Evolutionary conservation across 768 basidiomycete genomes (phyloP).

Genomic region (Clavulina sp.): DNA sequence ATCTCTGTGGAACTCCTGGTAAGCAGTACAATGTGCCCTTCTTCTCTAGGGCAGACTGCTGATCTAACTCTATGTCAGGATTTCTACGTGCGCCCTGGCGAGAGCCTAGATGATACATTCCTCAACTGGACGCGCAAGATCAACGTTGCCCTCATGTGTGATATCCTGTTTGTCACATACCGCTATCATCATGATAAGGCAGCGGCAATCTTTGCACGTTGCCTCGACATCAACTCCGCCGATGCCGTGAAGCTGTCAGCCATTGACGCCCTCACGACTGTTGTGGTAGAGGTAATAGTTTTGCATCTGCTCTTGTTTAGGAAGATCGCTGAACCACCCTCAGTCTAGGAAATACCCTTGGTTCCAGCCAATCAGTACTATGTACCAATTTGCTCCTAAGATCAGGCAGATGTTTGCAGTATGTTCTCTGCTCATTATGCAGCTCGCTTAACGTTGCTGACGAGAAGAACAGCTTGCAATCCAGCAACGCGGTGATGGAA

Average conservation of each 20-base stretch:
- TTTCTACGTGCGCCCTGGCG: no score
- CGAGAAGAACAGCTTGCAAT: not conserved
- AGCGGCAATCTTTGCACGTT: constrained; percentile 40
- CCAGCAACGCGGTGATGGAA: not conserved
- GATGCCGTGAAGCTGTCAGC: constrained; percentile 67
- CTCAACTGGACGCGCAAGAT: no score
- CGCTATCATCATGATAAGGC: constrained; percentile 52
- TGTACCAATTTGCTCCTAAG: not conserved
- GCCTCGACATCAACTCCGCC: constrained; percentile 59
- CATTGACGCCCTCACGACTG: constrained; percentile 51
- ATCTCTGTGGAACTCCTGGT: constrained; percentile 71
- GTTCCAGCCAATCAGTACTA: not conserved
- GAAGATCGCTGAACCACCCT: not conserved
- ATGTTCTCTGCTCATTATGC: not conserved
- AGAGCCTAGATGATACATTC: no score
- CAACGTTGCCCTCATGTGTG: constrained; percentile 60
- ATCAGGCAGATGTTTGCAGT: not conserved
- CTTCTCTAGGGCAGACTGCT: no score
- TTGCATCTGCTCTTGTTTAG: not conserved
- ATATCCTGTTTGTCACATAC: constrained; percentile 55
- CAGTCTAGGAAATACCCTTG: not conserved
- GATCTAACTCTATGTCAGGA: no score
- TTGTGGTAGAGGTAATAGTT: constrained; percentile 41
- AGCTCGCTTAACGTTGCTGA: not conserved
- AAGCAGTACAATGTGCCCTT: not conserved